Conservation (phyloP, 73 alveolate genomes). For the Paramecium sexaurelia region DNA sequence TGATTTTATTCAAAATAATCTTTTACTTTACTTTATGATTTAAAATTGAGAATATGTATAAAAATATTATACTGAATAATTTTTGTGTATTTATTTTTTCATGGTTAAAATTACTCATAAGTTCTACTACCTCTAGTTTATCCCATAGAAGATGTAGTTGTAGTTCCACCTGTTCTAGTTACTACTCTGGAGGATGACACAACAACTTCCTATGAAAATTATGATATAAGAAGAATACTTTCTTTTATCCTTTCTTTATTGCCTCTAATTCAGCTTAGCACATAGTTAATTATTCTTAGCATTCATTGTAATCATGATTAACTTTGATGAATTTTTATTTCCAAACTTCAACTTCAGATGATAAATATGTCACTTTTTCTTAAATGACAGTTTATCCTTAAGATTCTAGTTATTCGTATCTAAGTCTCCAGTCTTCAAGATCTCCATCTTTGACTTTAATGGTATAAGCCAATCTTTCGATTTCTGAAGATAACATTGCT, state of each 20-base stretch:
- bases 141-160: background rate
- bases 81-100: background rate
- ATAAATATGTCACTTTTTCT: conserved; percentile 7
- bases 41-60: too few relatives aligned
- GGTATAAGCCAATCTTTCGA: background rate
- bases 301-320: conserved; percentile 21
- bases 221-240: background rate
- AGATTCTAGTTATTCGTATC: background rate
- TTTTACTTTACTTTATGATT: too few relatives aligned
- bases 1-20: too few relatives aligned
- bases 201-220: background rate
- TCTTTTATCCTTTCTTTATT: conserved; percentile 5
- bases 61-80: background rate
- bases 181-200: background rate
- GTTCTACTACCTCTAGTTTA: conserved; percentile 8
- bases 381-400: background rate
- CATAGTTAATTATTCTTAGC: conserved; percentile 6
- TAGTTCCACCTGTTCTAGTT: conserved; percentile 22
- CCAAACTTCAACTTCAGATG: conserved; percentile 31
- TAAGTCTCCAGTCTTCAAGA: background rate
- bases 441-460: conserved; percentile 13
- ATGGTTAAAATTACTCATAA: background rate
- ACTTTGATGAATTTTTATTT: background rate
- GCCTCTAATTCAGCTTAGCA: conserved; percentile 48
- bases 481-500: conserved; percentile 9